Percentiles rank a stretch among this genome's conserved stretches.
Evolutionary conservation across 352 stramenopile genomes (phyloP).

Genomic region (Paralagenidium karlingii): DNA sequence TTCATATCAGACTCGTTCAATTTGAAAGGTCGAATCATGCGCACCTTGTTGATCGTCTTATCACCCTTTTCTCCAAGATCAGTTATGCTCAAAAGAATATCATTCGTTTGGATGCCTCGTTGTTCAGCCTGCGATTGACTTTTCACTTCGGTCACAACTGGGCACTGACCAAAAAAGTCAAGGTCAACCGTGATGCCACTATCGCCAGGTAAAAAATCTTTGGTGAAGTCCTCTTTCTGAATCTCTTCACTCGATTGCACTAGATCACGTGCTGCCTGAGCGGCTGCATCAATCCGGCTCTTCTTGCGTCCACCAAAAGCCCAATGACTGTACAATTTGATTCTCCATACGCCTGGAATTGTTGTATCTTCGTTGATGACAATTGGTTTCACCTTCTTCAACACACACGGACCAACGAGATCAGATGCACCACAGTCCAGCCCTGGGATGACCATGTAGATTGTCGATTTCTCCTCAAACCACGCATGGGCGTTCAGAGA

Average conservation of each 20-base stretch:
- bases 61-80: constrained; percentile 12
- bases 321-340: too few relatives aligned
- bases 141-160: constrained; percentile 23
- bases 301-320: too few relatives aligned
- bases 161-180: constrained; percentile 48
- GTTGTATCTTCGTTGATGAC: too few relatives aligned
- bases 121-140: constrained; percentile 10
- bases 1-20: constrained; percentile 12
- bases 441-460: constrained; percentile 20
- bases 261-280: too few relatives aligned
- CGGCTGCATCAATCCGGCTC: too few relatives aligned
- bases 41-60: constrained; percentile 17
- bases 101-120: constrained; percentile 8
- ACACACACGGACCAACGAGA: constrained; percentile 26
- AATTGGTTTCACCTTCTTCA: too few relatives aligned
- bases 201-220: constrained; percentile 18
- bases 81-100: constrained; percentile 29
- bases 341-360: too few relatives aligned
- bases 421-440: constrained; percentile 13
- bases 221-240: too few relatives aligned
- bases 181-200: constrained; percentile 23
- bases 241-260: too few relatives aligned
- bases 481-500: constrained; percentile 15
- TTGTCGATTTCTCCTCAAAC: constrained; percentile 14
- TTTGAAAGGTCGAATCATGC: constrained; percentile 36